Evolutionary conservation across 2,329 filamentous ascomycete genomes (phyloP), one percentile per base, ranked within the genome.

Genomic region (Penicillium sumatraense): DNA sequence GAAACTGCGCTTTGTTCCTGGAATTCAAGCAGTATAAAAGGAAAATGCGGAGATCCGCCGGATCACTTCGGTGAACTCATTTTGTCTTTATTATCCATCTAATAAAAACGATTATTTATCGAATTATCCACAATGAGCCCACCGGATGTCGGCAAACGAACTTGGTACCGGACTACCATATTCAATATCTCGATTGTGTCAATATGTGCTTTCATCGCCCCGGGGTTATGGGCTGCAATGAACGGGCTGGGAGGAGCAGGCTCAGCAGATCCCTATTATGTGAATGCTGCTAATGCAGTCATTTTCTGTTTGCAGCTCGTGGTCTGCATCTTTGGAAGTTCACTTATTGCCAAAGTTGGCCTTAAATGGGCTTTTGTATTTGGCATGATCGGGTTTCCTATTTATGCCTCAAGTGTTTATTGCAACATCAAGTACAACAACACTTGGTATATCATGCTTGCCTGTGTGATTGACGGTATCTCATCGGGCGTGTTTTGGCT

Each of bases 161-260:
- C 40, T 1, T 55, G 47, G 47, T 47, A 55, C 31, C 47, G 53
- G 13, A 45, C 40, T 9, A 47, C 40, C 11, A 21, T 55, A 2
- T 55, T 49, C 45, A 49, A 56, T 35, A 38, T 47, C 31, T 45
- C 35, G 23, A 29, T 56, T 11, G 40, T 56, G 24, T 36, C 33
- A 26, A 13, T 45, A 23, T 47, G 45, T 23, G 54, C 42, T 20
- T 56, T 56, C 38, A 23, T 52, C 13, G 53, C 53, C n/a, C 53
- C 53, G 2, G 53, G 53, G 10, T 16, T 56, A 49, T 56, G 49
- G 49, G 40, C 35, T 29, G 53, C 53, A 13, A 56, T 56, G 53
- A 51, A 56, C 33, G 44, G 41, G 3, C 16, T 52, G 7, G 53
- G 49, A 2, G 53, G 31, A n/a, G 53, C 31, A 20, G 53, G 53